Evolutionary conservation across 176 grass and related monocot species (phyloP).

Genomic region (Sorghum bicolor): DNA sequence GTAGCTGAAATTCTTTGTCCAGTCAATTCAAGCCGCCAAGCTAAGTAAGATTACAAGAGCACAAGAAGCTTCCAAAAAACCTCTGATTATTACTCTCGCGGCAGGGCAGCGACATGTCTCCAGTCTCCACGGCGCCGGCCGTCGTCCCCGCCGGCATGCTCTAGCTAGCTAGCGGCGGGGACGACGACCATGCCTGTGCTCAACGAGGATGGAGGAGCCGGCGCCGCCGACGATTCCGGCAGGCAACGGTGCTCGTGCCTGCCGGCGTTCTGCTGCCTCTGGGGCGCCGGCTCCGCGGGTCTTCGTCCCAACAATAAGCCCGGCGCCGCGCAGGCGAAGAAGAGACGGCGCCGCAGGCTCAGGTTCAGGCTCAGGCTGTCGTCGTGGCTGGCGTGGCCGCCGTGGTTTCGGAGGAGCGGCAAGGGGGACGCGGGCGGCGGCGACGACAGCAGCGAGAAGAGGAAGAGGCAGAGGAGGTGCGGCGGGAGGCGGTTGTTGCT

Average conservation of each 20-base stretch:
- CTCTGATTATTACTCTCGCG: no score
- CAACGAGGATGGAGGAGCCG: neutral
- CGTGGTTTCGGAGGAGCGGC: neutral
- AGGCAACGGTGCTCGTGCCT: conserved; percentile 19
- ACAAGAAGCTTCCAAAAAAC: neutral
- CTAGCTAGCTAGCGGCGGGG: neutral
- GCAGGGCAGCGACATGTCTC: neutral
- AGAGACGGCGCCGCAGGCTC: neutral
- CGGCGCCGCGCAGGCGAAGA: neutral
- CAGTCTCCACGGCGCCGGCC: neutral
- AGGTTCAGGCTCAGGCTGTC: neutral
- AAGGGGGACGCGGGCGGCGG: neutral
- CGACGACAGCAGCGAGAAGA: neutral
- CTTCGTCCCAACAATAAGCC: neutral
- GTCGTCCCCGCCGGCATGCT: neutral
- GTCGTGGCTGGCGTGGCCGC: conserved; percentile 18
- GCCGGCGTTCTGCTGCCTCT: conserved; percentile 14
- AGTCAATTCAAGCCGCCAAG: neutral
- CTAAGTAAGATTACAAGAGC: neutral
- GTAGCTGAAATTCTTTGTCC: neutral
- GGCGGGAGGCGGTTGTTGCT: neutral
- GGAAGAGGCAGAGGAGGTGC: neutral
- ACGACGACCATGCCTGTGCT: neutral
- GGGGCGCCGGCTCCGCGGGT: neutral
- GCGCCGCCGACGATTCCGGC: neutral